Percentiles rank a stretch among this genome's conserved stretches.
Conservation (phyloP, 1,284 basidiomycete species). For the Xanthoconium separans region DNA sequence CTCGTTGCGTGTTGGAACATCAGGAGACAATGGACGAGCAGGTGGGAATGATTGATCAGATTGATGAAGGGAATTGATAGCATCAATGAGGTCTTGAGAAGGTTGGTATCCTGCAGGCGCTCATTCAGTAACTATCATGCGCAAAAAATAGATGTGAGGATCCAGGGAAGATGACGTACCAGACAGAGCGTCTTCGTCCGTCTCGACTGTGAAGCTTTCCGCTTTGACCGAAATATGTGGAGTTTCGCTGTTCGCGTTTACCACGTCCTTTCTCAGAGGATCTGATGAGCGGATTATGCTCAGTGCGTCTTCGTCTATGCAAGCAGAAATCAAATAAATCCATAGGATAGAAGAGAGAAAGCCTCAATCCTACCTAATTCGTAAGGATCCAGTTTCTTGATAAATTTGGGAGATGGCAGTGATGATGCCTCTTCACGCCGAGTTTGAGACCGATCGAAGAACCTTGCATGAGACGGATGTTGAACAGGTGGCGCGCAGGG, state of each 20-base stretch:
- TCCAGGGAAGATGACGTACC: not conserved
- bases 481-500: conserved; percentile 29
- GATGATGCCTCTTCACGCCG: not conserved
- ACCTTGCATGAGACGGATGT: conserved; percentile 16
- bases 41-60: not conserved
- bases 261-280: conserved; percentile 2
- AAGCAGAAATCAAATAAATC: not conserved
- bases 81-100: not conserved
- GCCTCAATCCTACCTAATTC: conserved; percentile 20
- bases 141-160: not conserved
- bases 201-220: conserved; percentile 14
- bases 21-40: not conserved
- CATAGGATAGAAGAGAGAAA: not conserved
- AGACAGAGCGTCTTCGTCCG: conserved; percentile 2
- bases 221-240: conserved; percentile 3
- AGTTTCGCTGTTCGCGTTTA: not conserved
- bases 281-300: conserved; percentile 12
- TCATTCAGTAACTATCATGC: not conserved
- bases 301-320: conserved; percentile 29
- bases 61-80: not conserved
- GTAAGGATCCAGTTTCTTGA: conserved; percentile 31
- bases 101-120: conserved; percentile 1
- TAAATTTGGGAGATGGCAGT: conserved; percentile 12
- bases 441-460: not conserved
- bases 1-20: not conserved